Percentiles rank a stretch among this genome's conserved stretches.
Conservation (phyloP, 441 rosid genomes). For the Dalechampia spathulata region DNA sequence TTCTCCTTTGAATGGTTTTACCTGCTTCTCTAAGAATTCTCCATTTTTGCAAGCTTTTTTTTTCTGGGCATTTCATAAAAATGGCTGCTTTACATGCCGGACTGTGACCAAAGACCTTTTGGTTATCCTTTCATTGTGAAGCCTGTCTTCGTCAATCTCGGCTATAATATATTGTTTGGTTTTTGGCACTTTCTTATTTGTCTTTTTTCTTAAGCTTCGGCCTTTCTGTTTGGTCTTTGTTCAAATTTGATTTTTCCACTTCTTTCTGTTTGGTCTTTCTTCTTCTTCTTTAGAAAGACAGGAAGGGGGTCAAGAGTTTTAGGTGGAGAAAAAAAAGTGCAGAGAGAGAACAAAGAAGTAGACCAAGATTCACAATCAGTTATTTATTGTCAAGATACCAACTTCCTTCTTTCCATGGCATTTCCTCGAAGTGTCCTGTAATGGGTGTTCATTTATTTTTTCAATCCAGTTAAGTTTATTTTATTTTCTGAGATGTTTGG, state of each 20-base stretch:
- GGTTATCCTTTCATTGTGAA: not conserved
- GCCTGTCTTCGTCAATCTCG: constrained; percentile 32
- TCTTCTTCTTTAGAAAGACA: constrained; percentile 4
- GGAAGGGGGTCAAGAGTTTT: constrained; percentile 42
- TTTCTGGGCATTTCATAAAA: not conserved
- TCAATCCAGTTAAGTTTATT: constrained; percentile 14
- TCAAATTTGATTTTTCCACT: constrained; percentile 43
- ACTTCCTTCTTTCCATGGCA: constrained; percentile 24
- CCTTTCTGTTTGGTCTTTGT: constrained; percentile 36
- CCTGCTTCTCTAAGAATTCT: not conserved
- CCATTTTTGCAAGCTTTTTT: no score
- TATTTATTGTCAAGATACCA: constrained; percentile 21
- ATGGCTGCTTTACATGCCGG: constrained; percentile 10
- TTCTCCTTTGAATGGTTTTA: constrained; percentile 12
- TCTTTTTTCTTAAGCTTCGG: constrained; percentile 9
- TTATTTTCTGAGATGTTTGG: constrained; percentile 34
- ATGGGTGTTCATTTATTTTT: constrained; percentile 24
- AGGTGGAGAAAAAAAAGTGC: constrained; percentile 23
- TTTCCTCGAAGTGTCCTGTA: constrained; percentile 36
- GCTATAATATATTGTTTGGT: constrained; percentile 8
- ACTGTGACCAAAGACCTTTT: not conserved
- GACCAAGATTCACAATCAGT: constrained; percentile 11
- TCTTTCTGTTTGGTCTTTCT: no score
- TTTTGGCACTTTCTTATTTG: constrained; percentile 11
- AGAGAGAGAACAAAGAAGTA: not conserved